These are phyloP conservation scores for Carex parvula DNA, from an alignment of 176 grass and related monocot species.

Conservation along the genomic window DNA sequence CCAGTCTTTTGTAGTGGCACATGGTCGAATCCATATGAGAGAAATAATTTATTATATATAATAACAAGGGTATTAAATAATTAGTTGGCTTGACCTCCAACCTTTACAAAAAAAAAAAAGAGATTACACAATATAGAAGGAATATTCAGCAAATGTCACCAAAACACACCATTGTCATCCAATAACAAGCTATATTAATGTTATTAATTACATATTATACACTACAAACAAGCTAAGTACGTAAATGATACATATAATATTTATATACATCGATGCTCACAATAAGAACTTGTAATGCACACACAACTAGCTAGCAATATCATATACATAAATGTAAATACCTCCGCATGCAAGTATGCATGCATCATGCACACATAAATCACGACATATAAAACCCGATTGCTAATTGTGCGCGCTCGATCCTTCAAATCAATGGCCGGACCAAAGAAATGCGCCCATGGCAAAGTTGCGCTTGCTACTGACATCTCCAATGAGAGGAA, in stretches of 20 bases:
- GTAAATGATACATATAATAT: slow-evolving; percentile 12
- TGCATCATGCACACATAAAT: not conserved
- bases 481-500: slow-evolving; percentile 45
- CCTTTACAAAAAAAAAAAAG: too few species aligned
- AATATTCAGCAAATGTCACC: not conserved
- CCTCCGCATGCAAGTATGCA: not conserved
- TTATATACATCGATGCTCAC: not conserved
- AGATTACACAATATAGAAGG: not conserved
- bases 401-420: not conserved
- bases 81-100: too few species aligned
- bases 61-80: too few species aligned
- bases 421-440: not conserved
- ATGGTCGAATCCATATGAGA: too few species aligned
- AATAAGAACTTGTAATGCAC: not conserved
- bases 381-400: not conserved
- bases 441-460: slow-evolving; percentile 90
- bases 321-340: not conserved
- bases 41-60: too few species aligned
- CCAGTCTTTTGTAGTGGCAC: too few species aligned
- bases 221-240: not conserved
- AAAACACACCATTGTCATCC: not conserved
- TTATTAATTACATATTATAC: not conserved
- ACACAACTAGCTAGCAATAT: not conserved
- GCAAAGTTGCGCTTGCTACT: slow-evolving; percentile 56
- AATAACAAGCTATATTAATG: not conserved